phyloP scores from a whole-genome alignment of 495 filamentous ascomycete species.

The Barbatosphaeria neglecta region DNA sequence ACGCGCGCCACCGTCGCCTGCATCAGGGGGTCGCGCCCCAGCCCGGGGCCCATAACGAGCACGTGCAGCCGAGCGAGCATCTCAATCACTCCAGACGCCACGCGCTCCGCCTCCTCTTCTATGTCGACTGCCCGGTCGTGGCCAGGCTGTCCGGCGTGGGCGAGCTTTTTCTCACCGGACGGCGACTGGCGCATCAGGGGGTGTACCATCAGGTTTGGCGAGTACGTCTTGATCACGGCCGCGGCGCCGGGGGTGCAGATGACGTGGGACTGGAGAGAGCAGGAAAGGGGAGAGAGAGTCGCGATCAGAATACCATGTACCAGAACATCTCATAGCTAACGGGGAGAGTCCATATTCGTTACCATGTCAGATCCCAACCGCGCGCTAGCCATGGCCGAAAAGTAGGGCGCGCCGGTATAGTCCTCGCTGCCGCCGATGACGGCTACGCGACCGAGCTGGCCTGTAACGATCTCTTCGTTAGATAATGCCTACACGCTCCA shows the following conservation, averaged over 20 bases:
- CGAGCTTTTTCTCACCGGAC: conserved; percentile 18
- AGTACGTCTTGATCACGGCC: conserved; percentile 91
- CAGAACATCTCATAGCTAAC: no score
- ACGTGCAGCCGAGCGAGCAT: conserved; percentile 82
- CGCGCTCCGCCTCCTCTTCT: conserved; percentile 37
- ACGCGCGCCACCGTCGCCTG: conserved; percentile 73
- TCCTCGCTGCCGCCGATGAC: conserved; percentile 94
- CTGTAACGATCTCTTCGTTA: no score
- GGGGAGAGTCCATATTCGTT: no score
- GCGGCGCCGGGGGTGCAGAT: conserved; percentile 87
- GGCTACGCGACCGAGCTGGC: conserved; percentile 82
- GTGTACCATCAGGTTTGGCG: conserved; percentile 97
- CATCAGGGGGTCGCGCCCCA: conserved; percentile 83
- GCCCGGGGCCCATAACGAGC: conserved; percentile 86
- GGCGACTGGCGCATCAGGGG: conserved; percentile 76
- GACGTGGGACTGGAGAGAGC: conserved; percentile 66
- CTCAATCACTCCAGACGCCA: conserved; percentile 60
- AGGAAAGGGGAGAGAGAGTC: not conserved
- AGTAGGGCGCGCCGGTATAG: conserved; percentile 95
- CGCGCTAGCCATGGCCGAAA: conserved; percentile 93
- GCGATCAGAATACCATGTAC: no score
- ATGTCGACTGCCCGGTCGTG: conserved; percentile 17
- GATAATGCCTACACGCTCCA: no score
- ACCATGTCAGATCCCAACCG: conserved; percentile 79
- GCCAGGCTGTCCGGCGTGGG: conserved; percentile 22